Evolutionary conservation across 2,329 filamentous ascomycete genomes (phyloP), one percentile per base, ranked within the genome.

Genomic region (Mariannaea elegans): DNA sequence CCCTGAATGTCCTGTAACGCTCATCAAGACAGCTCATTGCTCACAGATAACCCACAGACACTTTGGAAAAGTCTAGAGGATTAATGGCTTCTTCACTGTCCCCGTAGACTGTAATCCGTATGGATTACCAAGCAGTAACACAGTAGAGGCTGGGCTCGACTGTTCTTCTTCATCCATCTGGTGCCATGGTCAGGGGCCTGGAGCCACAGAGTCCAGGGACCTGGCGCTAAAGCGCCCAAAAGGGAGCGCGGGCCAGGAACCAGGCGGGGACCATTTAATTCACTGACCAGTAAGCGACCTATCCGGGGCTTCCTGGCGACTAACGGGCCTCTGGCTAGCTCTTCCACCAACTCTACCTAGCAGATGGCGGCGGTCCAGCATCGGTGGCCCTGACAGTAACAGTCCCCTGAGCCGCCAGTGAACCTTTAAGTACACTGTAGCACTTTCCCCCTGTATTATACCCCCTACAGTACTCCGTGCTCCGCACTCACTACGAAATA

Each of bases 381-480:
- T 64, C 59, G 66, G 53, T 55, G 64, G 66, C 63, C 66, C 60
- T 69, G 66, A 69, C 66, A 69, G 55, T 47, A 44, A 39, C 67
- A 50, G 32, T 32, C 39, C 47, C 49, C 47, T 49, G 46, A 42
- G 19, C 27, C 32, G 36, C 50, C 42, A 47, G 21, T 31, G 31
- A 36, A 44, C 42, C 34, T 36, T 23, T n/a, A n/a, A n/a, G n/a
- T n/a, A n/a, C n/a, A n/a, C n/a, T n/a, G n/a, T 42, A 46, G 41
- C 44, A 31, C 32, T 36, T 27, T 23, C 51, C 51, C 32, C 36
- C 29, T 27, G 38, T 34, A 45, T 42, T 39, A n/a, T n/a, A n/a
- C n/a, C 39, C 42, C 39, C 50, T 38, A 16, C n/a, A n/a, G n/a
- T n/a, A n/a, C n/a, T n/a, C n/a, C n/a, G n/a, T n/a, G n/a, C n/a